Conservation (phyloP, 2,329 filamentous ascomycete genomes). For the Lasiodiplodia gonubiensis region DNA sequence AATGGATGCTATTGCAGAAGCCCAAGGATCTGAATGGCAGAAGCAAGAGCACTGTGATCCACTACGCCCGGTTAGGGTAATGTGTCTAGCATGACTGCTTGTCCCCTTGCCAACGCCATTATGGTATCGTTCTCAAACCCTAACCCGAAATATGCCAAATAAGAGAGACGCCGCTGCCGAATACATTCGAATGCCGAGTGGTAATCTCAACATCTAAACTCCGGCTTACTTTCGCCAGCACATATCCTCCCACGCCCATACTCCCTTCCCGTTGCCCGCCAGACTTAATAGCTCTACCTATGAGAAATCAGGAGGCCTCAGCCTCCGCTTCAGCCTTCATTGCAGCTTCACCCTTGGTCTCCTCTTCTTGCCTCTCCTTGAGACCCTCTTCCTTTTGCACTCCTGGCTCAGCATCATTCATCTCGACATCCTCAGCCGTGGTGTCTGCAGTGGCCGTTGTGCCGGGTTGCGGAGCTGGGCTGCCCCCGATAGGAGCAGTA, state of each 20-base stretch:
- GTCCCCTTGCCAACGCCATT: conserved; percentile 7
- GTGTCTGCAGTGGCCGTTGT: conserved; percentile 16
- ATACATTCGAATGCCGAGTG: neutral
- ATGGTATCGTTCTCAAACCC: conserved; percentile 22
- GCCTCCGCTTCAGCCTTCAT: conserved; percentile 3
- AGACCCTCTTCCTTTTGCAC: conserved; percentile 25
- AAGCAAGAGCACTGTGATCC: neutral
- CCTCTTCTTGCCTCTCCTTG: conserved; percentile 23
- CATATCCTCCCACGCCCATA: conserved; percentile 7
- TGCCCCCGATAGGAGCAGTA: neutral
- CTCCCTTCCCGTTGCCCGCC: neutral
- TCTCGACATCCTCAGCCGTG: conserved; percentile 24
- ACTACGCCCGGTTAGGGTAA: conserved; percentile 16
- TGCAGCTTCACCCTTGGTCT: conserved; percentile 11
- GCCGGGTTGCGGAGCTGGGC: neutral
- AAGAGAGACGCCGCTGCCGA: conserved; percentile 1
- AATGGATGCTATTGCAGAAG: neutral
- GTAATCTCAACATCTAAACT: conserved; percentile 1
- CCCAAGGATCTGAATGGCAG: neutral
- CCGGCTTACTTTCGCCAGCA: neutral
- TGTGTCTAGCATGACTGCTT: neutral
- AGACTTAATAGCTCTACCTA: neutral
- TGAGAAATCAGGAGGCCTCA: neutral
- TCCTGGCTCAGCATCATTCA: conserved; percentile 26
- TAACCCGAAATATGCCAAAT: neutral